Base-by-base conservation (phyloP, 2,329 filamentous ascomycete genomes). In the Phoma sp. region DNA sequence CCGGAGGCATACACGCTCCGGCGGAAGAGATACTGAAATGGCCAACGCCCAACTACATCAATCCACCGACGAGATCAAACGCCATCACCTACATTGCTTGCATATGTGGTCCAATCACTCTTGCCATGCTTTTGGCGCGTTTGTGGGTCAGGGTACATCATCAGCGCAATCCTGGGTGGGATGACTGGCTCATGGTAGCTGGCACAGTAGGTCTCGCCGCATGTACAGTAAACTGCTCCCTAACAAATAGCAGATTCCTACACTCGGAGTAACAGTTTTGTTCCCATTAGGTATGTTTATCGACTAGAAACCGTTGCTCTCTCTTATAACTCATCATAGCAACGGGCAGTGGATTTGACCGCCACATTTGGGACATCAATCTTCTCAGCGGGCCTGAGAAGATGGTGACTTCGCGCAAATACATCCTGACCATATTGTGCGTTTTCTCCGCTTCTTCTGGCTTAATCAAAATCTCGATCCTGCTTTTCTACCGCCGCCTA, bases 401-500 rank as follows among this genome's bases (percentile, higher is more conserved):
- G 3, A 52, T 59, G 7, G 57, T 68, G 4, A 47, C 18, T 3
- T 50, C 67, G 11, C 66, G 68, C 7, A 69, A 72, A 55, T 65
- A 62, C n/a, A 49, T 70, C 3, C 42, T 74, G n/a, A 59, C 60
- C 4, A 61, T 67, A 6, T 59, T 71, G 37, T 57, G 57, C 25
- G 45, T 63, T 10, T 74, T 72, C 45, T 67, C 67, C 40, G n/a
- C 58, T 4, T 61, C 59, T 4, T 62, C 68, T 2, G 69, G 70
- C 0, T 45, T 72, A 1, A 63, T 72, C 44, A 74, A 74, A 38
- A 61, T 74, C 10, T 72, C 69, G 7, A 72, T 74, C 13, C 60
- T 74, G 3, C 58, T 69, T 2, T 72, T 71, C 50, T 72, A 69
- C 32, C 65, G 68, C 4, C 64, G 69, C 1, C 58, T 72, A 0